Base-by-base conservation (phyloP, 495 filamentous ascomycete genomes). In the Diplogelasinospora grovesii region DNA sequence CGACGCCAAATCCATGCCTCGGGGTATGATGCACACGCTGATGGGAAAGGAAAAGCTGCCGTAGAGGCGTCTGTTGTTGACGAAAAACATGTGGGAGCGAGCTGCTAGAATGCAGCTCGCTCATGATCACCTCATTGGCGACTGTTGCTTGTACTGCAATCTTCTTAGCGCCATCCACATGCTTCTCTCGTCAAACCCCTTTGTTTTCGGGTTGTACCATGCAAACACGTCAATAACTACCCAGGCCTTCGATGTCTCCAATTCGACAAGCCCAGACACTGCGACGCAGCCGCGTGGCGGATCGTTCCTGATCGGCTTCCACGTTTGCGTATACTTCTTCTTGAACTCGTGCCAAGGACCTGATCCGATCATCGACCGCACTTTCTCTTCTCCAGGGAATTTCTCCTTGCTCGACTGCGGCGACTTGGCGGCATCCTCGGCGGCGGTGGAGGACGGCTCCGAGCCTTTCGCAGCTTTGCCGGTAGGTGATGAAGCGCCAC, bases 281-380 rank as follows among this genome's bases (percentile, higher is more conserved):
- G 73, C 56, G 36, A 89, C 73, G 18, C 70, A 71, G 2, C 86
- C 86, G 18, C 79, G 71, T 8, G 75, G 79, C 24, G 79, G 72
- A 19, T 73, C 58, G 3, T 54, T 37, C 9, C 24, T 35, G n/a
- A 60, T 48, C 0, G 63, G 59, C 22, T 40, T 52, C 69, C 68
- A 76, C 1, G 53, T 63, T 43, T 76, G 57, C 8, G 41, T 50
- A 13, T 84, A 63, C 20, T 66, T 75, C 19, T 57, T 42, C 38
- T 61, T 70, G 59, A 88, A 86, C 4, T 68, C 71, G 23, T 65
- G 25, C 33, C 66, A 71, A 0, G 78, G 50, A 29, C 40, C 24
- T 19, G 47, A 15, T 0, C 22, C 31, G 16, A 38, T 22, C 8
- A 50, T 11, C 2, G 43, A 25, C 6, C 34, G 37, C 10, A 49